Conservation (phyloP, 2,329 filamentous ascomycete species). For the Epicoccum sorghinum region DNA sequence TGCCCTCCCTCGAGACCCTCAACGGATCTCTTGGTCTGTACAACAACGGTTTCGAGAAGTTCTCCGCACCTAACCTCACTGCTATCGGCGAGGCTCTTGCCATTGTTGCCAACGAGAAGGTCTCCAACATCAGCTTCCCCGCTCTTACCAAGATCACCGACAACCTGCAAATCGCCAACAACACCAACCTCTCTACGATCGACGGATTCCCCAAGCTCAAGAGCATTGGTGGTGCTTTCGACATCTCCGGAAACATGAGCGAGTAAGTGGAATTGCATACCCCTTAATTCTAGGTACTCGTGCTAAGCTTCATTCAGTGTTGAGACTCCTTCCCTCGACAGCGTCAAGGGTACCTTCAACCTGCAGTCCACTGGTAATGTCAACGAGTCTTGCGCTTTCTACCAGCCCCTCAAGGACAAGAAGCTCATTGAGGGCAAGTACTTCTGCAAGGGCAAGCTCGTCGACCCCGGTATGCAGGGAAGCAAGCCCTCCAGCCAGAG, state of each 20-base stretch:
- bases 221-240: conserved; percentile 77
- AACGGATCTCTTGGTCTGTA: conserved; percentile 85
- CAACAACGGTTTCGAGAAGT: conserved; percentile 71
- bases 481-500: conserved; percentile 43
- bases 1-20: conserved; percentile 75
- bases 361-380: conserved; percentile 55
- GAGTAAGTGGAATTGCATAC: conserved; percentile 64
- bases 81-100: conserved; percentile 64
- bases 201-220: conserved; percentile 71
- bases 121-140: conserved; percentile 79
- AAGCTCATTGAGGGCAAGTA: conserved; percentile 52
- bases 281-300: not conserved
- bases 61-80: conserved; percentile 74
- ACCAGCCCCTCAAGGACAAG: conserved; percentile 49
- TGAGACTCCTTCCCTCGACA: conserved; percentile 63
- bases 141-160: conserved; percentile 71
- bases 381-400: conserved; percentile 48
- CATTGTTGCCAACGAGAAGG: conserved; percentile 61
- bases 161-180: conserved; percentile 88
- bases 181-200: conserved; percentile 73
- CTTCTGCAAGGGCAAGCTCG: conserved; percentile 50
- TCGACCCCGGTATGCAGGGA: conserved; percentile 45
- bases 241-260: conserved; percentile 83
- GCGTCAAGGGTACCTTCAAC: conserved; percentile 58
- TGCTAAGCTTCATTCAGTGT: conserved; percentile 62